Evolutionary conservation across 1,139 yeast species (phyloP), one percentile per base, ranked within the genome.

Genomic region (Saccharomycopsis crataegensis): DNA sequence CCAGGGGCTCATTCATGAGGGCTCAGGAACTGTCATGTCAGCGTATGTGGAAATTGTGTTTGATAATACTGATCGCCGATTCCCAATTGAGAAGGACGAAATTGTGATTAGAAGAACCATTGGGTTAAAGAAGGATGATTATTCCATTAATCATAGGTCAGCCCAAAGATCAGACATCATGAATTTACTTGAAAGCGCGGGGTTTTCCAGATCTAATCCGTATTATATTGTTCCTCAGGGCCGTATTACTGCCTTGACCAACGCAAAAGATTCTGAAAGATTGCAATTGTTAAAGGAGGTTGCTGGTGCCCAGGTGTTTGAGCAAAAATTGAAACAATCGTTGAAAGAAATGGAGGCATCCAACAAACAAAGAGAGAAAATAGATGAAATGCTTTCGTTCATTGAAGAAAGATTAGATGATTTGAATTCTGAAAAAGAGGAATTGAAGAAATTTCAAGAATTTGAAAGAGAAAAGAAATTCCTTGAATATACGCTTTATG

Each of bases 211-310:
- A 57, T 83, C 91, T 3, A 91, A 90, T 60, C 97, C 98, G 0
- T 93, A 91, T 68, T 93, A 93, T 67, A 91, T 93, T 62, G 99
- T 93, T 3, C 99, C 99, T 0, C 99, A 93, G 67, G 99, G 99
- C 14, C 77, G 88, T 62, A 88, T 90, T 62, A 83, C 91, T 0
- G 77, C 86, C 1, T 74, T 93, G 57, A 93, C 99, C 0, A 90
- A 90, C 65, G 93, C 97, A 0, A 86, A 86, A 61, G 96, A 90
- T 65, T 66, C 78, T 2, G 97, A 91, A 64, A 76, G 98, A 57
- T 73, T 93, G 56, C 76, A 80, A 37, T 71, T 91, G 45, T 72
- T 93, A 59, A 90, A 93, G 62, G 96, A 90, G 64, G 96, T 91
- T 37, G 94, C 97, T 51, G 99, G 99, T 14, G 96, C 98, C 0